These are phyloP conservation scores for Cladophialophora exuberans DNA, from an alignment of 2,329 filamentous ascomycete species.

Conservation along the genomic window DNA sequence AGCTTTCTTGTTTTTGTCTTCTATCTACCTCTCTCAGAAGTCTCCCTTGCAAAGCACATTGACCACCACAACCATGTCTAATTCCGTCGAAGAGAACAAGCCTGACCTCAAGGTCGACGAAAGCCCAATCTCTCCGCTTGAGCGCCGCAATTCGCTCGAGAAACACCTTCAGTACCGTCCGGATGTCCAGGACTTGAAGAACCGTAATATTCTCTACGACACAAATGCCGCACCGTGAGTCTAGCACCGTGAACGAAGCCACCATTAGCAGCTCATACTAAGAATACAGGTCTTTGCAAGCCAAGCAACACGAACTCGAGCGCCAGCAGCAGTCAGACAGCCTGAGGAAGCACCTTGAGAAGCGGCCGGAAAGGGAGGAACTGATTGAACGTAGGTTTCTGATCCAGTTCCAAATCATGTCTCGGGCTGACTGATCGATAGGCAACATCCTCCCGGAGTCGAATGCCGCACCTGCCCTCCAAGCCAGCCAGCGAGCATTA, in stretches of 20 bases:
- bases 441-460: conserved; percentile 86
- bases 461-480: conserved; percentile 75
- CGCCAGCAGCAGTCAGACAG: conserved; percentile 65
- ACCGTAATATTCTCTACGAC: conserved; percentile 69
- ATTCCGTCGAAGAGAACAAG: conserved; percentile 27
- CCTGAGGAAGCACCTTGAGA: conserved; percentile 66
- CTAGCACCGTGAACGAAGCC: not conserved
- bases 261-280: not conserved
- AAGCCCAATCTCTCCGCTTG: conserved; percentile 61
- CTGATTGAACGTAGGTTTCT: conserved; percentile 72
- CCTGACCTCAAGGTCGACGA: conserved; percentile 53
- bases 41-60: not conserved
- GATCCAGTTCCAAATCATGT: conserved; percentile 11
- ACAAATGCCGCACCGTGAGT: conserved; percentile 68
- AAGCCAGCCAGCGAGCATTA: conserved; percentile 80
- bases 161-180: conserved; percentile 73
- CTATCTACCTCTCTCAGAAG: not conserved
- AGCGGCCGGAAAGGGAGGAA: conserved; percentile 70
- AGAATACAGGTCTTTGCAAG: conserved; percentile 60
- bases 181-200: conserved; percentile 66
- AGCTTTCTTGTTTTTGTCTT: not conserved
- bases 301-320: conserved; percentile 64
- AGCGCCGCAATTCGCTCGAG: conserved; percentile 69
- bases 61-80: conserved; percentile 23
- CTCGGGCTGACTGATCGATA: conserved; percentile 41